phyloP scores from a whole-genome alignment of 352 stramenopile genomes.

The Phytopythium vexans region DNA sequence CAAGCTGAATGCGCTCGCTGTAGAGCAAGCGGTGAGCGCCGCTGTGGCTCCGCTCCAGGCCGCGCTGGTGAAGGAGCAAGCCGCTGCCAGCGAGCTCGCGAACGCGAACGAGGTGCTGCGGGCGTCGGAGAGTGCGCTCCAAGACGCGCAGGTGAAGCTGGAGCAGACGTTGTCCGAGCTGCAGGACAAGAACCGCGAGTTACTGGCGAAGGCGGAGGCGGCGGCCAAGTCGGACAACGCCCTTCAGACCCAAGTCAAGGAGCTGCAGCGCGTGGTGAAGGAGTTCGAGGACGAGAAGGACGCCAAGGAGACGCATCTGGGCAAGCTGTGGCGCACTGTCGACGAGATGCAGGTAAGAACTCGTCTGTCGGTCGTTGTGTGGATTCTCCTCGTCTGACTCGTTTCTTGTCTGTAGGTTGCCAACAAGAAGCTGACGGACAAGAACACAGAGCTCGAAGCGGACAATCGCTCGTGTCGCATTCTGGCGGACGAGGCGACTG shows the following conservation, averaged over 20 bases:
- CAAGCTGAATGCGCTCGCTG: constrained; percentile 2
- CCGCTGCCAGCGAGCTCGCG: constrained; percentile 10
- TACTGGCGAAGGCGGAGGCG: constrained; percentile 8
- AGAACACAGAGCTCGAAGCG: constrained; percentile 37
- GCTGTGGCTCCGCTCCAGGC: constrained; percentile 16
- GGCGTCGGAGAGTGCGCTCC: constrained; percentile 18
- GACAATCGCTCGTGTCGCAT: constrained; percentile 36
- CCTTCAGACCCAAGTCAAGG: constrained; percentile 16
- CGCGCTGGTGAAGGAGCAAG: constrained; percentile 18
- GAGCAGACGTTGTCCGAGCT: constrained; percentile 12
- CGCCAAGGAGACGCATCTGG: constrained; percentile 41
- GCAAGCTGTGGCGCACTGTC: constrained; percentile 51
- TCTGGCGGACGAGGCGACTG: constrained; percentile 34
- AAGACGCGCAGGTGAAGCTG: constrained; percentile 21
- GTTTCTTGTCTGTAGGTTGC: constrained; percentile 12
- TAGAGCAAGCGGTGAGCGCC: constrained; percentile 7
- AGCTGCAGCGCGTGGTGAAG: constrained; percentile 23
- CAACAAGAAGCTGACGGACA: constrained; percentile 43
- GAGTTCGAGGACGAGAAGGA: constrained; percentile 36
- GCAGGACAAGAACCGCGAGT: constrained; percentile 12
- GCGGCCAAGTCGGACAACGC: constrained; percentile 9
- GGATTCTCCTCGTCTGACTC: not conserved
- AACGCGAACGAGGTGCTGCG: constrained; percentile 14
- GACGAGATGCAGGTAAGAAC: constrained; percentile 39
- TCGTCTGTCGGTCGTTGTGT: not conserved